phyloP scores from a whole-genome alignment of 2,329 filamentous ascomycete species.

The Tympanopsis confertula region DNA sequence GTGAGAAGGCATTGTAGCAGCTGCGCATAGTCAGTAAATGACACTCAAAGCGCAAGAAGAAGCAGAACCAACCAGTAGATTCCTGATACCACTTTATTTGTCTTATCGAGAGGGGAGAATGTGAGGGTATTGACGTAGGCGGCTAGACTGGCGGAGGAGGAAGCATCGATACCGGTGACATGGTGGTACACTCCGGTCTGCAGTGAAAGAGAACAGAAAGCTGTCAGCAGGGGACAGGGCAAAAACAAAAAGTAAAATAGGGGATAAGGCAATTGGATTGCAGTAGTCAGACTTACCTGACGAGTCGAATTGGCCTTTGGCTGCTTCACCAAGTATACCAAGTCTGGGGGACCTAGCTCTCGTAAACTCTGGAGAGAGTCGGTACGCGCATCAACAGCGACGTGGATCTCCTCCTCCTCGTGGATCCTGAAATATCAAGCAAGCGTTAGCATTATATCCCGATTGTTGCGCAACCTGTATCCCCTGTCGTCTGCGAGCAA shows the following conservation, averaged over 20 bases:
- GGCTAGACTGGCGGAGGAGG: conserved; percentile 88
- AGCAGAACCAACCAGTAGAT: conserved; percentile 67
- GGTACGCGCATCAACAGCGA: conserved; percentile 83
- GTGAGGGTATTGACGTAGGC: conserved; percentile 98
- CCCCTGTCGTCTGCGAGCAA: no score
- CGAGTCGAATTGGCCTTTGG: conserved; percentile 42
- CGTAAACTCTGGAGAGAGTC: conserved; percentile 76
- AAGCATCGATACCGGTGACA: conserved; percentile 93
- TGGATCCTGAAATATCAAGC: not conserved
- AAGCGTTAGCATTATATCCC: not conserved
- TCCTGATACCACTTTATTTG: conserved; percentile 83
- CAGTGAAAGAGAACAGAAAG: not conserved
- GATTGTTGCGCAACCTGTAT: no score
- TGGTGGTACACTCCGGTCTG: conserved; percentile 93
- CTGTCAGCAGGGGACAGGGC: conserved; percentile 6
- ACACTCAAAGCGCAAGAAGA: conserved; percentile 1
- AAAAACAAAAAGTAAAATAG: conserved; percentile 1
- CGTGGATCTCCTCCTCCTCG: conserved; percentile 76
- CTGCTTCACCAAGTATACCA: conserved; percentile 86
- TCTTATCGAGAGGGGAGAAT: conserved; percentile 73
- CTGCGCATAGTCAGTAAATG: conserved; percentile 17
- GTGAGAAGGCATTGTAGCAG: conserved; percentile 98
- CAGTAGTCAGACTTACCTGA: conserved; percentile 26
- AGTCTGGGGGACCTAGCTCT: conserved; percentile 88
- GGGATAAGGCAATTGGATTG: conserved; percentile 1